Evolutionary conservation across 495 filamentous ascomycete species (phyloP).

Genomic region (Penicillium malachiteum): DNA sequence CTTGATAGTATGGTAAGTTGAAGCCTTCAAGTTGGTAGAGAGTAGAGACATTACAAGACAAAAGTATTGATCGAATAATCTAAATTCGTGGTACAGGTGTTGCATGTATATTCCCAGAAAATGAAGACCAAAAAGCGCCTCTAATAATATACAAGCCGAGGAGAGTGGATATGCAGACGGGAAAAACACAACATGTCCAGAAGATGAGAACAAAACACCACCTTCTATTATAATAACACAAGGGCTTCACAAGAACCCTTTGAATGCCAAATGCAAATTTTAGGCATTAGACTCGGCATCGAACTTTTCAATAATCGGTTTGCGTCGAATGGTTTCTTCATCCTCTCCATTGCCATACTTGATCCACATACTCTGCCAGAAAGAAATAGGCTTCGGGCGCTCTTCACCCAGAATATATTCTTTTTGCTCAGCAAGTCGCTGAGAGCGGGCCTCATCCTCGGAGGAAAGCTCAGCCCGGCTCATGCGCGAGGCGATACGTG

Average conservation of each 20-base stretch:
- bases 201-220: conserved; percentile 19
- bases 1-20: no score
- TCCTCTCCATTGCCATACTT: conserved; percentile 48
- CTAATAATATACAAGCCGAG: conserved; percentile 32
- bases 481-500: conserved; percentile 78
- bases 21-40: no score
- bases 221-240: conserved; percentile 20
- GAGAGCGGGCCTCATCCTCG: conserved; percentile 67
- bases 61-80: no score
- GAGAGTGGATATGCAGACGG: conserved; percentile 27
- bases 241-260: not conserved
- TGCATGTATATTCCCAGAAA: conserved; percentile 19
- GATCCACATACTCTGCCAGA: conserved; percentile 47
- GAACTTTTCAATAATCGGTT: conserved; percentile 42
- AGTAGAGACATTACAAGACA: no score
- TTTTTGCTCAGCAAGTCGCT: conserved; percentile 58
- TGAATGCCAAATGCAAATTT: conserved; percentile 3
- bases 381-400: conserved; percentile 35
- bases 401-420: conserved; percentile 65
- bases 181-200: conserved; percentile 10
- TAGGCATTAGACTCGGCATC: conserved; percentile 37
- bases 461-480: conserved; percentile 61
- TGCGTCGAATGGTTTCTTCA: conserved; percentile 38
- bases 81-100: no score
- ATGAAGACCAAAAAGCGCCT: conserved; percentile 21